These are phyloP conservation scores for Sporothrix pallida DNA, from an alignment of 2,329 filamentous ascomycete genomes.

Conservation along the genomic window DNA sequence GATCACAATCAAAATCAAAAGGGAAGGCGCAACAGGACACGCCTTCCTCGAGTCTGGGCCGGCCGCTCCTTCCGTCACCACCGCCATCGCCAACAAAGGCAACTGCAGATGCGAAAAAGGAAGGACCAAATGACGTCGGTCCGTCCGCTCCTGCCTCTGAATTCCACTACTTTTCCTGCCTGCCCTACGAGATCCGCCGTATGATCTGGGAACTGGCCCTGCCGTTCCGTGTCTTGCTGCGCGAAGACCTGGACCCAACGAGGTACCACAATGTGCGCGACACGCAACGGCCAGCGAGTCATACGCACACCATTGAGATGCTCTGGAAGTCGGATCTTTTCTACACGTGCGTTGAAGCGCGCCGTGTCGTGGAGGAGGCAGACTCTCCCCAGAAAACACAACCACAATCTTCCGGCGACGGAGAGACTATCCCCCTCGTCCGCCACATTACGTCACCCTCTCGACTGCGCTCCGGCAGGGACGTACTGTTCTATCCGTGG, in stretches of 20 bases:
- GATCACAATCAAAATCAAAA: background rate
- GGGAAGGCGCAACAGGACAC: background rate
- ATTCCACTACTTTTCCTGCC: slow-evolving; percentile 30
- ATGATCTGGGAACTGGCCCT: slow-evolving; percentile 37
- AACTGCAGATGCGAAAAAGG: background rate
- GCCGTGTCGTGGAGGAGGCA: slow-evolving; percentile 26
- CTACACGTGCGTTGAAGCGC: slow-evolving; percentile 34
- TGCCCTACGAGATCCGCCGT: slow-evolving; percentile 37
- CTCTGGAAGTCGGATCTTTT: slow-evolving; percentile 38
- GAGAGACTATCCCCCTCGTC: background rate
- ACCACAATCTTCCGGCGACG: too few relatives aligned
- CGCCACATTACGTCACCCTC: slow-evolving; percentile 23
- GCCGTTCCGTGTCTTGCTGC: slow-evolving; percentile 35
- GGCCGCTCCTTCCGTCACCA: slow-evolving; percentile 7
- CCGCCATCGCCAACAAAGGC: background rate
- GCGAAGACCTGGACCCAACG: slow-evolving; percentile 27
- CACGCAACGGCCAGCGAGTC: background rate
- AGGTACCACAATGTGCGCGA: slow-evolving; percentile 1
- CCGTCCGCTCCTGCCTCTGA: background rate
- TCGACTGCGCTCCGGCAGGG: slow-evolving; percentile 18
- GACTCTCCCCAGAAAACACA: background rate
- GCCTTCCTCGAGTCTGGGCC: background rate
- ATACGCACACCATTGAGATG: slow-evolving; percentile 30
- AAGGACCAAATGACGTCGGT: background rate
- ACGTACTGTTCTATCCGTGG: slow-evolving; percentile 37